Evolutionary conservation across 164 flowering plant genomes (phyloP).

Genomic region (Annona cherimola): DNA sequence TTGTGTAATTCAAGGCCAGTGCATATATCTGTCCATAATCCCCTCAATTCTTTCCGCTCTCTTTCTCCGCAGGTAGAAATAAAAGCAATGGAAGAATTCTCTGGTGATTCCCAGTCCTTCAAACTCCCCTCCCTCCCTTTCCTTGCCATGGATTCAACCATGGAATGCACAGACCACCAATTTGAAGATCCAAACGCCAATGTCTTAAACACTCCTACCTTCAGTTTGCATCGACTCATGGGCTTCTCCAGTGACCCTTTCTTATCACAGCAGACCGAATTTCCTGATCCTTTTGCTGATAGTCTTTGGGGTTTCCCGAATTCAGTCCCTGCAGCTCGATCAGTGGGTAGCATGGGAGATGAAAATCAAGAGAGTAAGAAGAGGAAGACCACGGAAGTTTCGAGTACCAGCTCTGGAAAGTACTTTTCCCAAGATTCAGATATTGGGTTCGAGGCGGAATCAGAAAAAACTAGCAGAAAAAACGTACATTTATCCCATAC

Average conservation of each 20-base stretch:
- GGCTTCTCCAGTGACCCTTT: conserved; percentile 23
- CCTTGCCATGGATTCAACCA: conserved; percentile 27
- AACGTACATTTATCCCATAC: conserved; percentile 15
- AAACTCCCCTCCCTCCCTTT: conserved; percentile 21
- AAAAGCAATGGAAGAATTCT: conserved; percentile 24
- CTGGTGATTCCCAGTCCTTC: conserved; percentile 12
- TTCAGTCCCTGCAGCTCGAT: conserved; percentile 17
- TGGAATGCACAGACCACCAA: conserved; percentile 29
- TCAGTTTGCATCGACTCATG: conserved; percentile 16
- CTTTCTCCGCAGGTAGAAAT: conserved; percentile 7
- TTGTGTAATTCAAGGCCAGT: background rate
- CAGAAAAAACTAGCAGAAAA: conserved; percentile 8
- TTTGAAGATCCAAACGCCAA: conserved; percentile 11
- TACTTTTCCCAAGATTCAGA: conserved; percentile 13
- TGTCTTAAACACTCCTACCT: conserved; percentile 16
- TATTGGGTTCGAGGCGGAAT: conserved; percentile 6
- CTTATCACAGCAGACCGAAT: conserved; percentile 20
- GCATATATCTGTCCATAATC: background rate
- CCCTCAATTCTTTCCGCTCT: conserved; percentile 2
- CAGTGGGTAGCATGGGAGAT: conserved; percentile 5
- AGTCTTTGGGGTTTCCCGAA: conserved; percentile 9
- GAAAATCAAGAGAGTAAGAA: conserved; percentile 21
- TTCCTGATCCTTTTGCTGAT: conserved; percentile 5
- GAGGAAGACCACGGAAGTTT: conserved; percentile 15
- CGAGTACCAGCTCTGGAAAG: conserved; percentile 25